phyloP scores from a whole-genome alignment of 768 basidiomycete species.

The Lentinula raphanica region DNA sequence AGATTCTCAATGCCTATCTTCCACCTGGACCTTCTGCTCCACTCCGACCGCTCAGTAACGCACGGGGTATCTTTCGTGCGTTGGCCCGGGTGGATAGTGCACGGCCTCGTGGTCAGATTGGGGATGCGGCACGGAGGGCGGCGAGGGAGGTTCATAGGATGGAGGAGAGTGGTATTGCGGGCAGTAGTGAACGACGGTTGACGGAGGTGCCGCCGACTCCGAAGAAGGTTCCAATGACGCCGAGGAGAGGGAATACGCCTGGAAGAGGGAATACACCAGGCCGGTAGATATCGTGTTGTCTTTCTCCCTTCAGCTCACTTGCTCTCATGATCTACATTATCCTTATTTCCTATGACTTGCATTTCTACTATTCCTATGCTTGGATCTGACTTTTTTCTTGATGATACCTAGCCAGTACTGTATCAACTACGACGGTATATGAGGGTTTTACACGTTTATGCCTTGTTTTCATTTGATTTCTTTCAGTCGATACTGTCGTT shows the following conservation, averaged over 20 bases:
- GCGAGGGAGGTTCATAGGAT: slow-evolving; percentile 67
- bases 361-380: neutral
- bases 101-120: slow-evolving; percentile 60
- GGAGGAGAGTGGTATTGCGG: slow-evolving; percentile 45
- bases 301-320: neutral
- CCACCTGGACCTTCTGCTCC: slow-evolving; percentile 13
- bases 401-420: neutral
- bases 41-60: slow-evolving; percentile 22
- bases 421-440: neutral
- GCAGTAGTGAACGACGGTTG: slow-evolving; percentile 49
- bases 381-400: neutral
- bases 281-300: neutral
- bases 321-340: slow-evolving; percentile 1
- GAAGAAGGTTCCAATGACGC: slow-evolving; percentile 62
- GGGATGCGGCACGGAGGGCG: slow-evolving; percentile 66
- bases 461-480: neutral
- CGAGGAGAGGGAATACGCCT: slow-evolving; percentile 50
- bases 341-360: neutral
- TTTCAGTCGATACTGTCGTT: neutral
- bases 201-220: slow-evolving; percentile 56
- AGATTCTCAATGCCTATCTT: slow-evolving; percentile 31
- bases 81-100: slow-evolving; percentile 62
- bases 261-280: slow-evolving; percentile 24
- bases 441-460: neutral
- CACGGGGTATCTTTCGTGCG: slow-evolving; percentile 59